phyloP scores from a whole-genome alignment of 2,329 filamentous ascomycete genomes.

The Ilyonectria mors-panacis region DNA sequence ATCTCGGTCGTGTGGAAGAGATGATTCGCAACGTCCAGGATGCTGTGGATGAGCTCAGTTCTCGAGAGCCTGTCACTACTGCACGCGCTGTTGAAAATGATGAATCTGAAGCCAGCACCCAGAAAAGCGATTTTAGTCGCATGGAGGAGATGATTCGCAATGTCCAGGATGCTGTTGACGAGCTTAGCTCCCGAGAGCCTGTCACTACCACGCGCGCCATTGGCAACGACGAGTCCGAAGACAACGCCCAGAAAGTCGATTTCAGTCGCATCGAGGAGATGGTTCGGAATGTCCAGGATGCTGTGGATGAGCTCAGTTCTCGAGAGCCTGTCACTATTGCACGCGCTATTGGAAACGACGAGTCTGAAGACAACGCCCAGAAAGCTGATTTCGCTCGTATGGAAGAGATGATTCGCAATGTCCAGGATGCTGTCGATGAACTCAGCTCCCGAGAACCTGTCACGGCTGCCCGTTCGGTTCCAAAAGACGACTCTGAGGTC shows the following conservation, averaged over 20 bases:
- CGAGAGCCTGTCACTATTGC: constrained; percentile 46
- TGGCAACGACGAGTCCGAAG: constrained; percentile 36
- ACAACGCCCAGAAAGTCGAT: no score
- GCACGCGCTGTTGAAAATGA: constrained; percentile 41
- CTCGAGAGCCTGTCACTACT: constrained; percentile 46
- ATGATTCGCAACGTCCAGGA: constrained; percentile 65
- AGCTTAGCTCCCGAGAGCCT: constrained; percentile 56
- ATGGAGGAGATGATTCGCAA: constrained; percentile 67
- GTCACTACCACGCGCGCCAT: constrained; percentile 34
- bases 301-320: constrained; percentile 61
- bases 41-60: constrained; percentile 62
- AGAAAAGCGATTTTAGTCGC: constrained; percentile 59
- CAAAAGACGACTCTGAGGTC: constrained; percentile 14
- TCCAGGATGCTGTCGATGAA: constrained; percentile 66
- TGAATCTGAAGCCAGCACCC: constrained; percentile 2
- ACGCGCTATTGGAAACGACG: constrained; percentile 41
- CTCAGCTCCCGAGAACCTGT: constrained; percentile 54
- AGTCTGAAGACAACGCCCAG: neutral
- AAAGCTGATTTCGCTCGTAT: constrained; percentile 65
- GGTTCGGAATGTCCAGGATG: constrained; percentile 63
- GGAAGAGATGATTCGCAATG: constrained; percentile 65
- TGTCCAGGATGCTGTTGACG: constrained; percentile 65
- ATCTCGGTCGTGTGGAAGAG: constrained; percentile 71
- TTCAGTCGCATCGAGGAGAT: constrained; percentile 66
- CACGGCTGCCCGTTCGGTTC: constrained; percentile 26